A percentile compares a stretch with the other conserved stretches of the same genome.
Evolutionary conservation across 805 yeast genomes (phyloP).

Genomic region (Saturnispora sanitii): DNA sequence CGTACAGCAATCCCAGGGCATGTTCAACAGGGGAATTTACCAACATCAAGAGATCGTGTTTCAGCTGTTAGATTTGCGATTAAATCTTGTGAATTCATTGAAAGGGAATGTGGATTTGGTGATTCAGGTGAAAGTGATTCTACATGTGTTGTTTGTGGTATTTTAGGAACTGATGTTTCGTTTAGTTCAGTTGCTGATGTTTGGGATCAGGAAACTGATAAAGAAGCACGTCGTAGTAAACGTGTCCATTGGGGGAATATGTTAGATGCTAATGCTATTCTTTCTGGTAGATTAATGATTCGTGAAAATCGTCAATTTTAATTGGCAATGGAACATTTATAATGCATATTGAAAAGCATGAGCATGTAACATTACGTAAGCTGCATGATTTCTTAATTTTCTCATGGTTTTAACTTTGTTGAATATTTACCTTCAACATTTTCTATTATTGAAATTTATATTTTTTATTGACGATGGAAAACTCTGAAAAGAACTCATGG

Average conservation of each 20-base stretch:
- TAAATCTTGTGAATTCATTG: conserved; percentile 81
- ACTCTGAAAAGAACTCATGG: not conserved
- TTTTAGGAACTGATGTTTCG: conserved; percentile 53
- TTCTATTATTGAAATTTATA: not conserved
- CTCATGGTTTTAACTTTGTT: not conserved
- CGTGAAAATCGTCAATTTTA: conserved; percentile 24
- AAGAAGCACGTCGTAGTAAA: conserved; percentile 53
- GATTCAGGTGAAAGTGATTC: conserved; percentile 43
- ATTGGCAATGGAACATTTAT: not conserved
- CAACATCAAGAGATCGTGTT: conserved; percentile 89
- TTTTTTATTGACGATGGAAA: not conserved
- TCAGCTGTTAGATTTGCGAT: conserved; percentile 85
- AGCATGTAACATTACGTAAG: conserved; percentile 2
- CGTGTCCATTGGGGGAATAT: conserved; percentile 60
- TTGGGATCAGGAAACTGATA: conserved; percentile 53
- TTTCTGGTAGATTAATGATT: conserved; percentile 59
- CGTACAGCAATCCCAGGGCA: conserved; percentile 97
- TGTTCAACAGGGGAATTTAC: conserved; percentile 94
- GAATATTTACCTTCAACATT: not conserved
- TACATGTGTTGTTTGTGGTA: conserved; percentile 62
- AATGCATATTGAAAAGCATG: too few species aligned
- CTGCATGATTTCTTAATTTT: not conserved
- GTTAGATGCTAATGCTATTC: conserved; percentile 50
- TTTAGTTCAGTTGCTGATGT: conserved; percentile 49
- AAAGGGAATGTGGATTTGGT: conserved; percentile 30